Conservation (phyloP, 345 rosid genomes). For the Rhizophora apiculata region DNA sequence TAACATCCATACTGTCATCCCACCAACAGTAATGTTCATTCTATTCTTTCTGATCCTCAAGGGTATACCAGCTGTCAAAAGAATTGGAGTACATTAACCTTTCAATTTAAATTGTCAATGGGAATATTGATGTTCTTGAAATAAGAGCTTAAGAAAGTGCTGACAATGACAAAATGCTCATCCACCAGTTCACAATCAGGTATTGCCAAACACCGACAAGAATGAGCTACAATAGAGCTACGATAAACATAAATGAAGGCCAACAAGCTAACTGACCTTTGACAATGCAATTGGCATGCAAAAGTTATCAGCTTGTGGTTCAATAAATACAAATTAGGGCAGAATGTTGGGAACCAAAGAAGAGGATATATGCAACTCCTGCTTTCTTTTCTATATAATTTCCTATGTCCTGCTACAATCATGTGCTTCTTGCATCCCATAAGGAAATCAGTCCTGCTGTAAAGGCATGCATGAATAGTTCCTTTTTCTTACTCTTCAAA, state of each 20-base stretch:
- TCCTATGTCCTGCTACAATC: too few species aligned
- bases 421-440: too few species aligned
- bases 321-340: not conserved
- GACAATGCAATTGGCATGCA: not conserved
- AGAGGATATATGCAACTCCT: too few species aligned
- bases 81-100: not conserved
- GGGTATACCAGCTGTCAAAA: slow-evolving; percentile 13
- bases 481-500: too few species aligned
- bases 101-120: not conserved
- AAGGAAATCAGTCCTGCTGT: too few species aligned
- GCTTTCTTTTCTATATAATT: too few species aligned
- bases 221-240: not conserved
- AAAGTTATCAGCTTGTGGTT: not conserved
- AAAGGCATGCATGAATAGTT: too few species aligned
- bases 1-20: not conserved
- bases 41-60: not conserved
- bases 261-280: not conserved
- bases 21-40: slow-evolving; percentile 9
- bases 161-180: too few species aligned
- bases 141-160: not conserved
- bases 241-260: not conserved
- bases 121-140: not conserved
- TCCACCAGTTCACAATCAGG: too few species aligned
- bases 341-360: not conserved
- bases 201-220: not conserved